These are phyloP conservation scores for Fraxinus baroniana DNA, from an alignment of 305 asterid genomes.

Conservation along the genomic window DNA sequence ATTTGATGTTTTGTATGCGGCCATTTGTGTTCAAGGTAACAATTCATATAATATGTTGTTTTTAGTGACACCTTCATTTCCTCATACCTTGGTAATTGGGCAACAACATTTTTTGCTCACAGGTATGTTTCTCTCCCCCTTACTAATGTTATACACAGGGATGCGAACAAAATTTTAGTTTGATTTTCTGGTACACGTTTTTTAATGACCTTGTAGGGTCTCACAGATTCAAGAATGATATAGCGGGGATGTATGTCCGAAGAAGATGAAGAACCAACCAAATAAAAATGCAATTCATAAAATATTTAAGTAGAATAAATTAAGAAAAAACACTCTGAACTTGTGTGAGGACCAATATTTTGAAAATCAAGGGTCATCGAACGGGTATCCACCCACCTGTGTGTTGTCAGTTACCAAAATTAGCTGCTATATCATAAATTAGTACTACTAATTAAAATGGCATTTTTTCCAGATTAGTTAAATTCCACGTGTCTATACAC, in stretches of 20 bases:
- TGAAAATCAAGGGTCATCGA: not conserved
- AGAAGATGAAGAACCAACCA: not conserved
- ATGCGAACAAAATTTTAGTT: not conserved
- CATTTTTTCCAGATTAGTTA: not conserved
- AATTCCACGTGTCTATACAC: not conserved
- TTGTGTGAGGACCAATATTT: not conserved
- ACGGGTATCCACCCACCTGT: not conserved
- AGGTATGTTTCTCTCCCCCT: not conserved
- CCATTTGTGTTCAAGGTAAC: not conserved
- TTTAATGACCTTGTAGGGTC: not conserved
- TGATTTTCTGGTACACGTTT: not conserved
- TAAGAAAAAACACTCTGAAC: not conserved
- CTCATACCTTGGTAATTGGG: not conserved
- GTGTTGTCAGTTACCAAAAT: not conserved
- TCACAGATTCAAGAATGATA: not conserved
- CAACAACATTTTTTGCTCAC: constrained; percentile 12
- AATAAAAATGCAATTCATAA: not conserved
- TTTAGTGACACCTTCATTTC: constrained; percentile 14
- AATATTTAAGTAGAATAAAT: not conserved
- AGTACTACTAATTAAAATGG: not conserved
- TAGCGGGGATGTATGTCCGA: not conserved
- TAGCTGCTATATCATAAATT: not conserved
- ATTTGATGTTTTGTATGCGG: constrained; percentile 20
- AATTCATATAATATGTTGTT: not conserved
- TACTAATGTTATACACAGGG: not conserved